These are phyloP conservation scores for Lecanicillium sp. DNA, from an alignment of 2,329 filamentous ascomycete genomes.

Conservation along the genomic window DNA sequence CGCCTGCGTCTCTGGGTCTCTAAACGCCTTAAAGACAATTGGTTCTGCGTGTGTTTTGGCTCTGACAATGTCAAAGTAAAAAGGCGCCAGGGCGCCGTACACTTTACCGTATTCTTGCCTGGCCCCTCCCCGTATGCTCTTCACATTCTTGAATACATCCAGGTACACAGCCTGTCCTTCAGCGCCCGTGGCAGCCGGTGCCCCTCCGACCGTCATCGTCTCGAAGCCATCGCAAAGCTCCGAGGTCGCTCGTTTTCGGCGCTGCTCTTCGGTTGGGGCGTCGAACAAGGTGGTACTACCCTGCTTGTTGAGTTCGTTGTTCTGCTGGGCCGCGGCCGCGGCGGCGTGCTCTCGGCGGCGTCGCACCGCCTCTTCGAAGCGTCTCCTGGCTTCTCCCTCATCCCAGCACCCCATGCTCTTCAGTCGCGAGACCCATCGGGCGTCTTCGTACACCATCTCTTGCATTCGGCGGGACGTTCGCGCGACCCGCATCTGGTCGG, in stretches of 20 bases:
- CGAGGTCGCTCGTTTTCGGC: constrained; percentile 35
- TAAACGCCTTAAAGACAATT: constrained; percentile 78
- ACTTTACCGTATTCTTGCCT: constrained; percentile 86
- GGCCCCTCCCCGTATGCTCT: constrained; percentile 77
- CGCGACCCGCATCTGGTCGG: constrained; percentile 81
- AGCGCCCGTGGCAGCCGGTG: constrained; percentile 37
- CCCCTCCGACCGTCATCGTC: constrained; percentile 54
- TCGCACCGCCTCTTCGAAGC: constrained; percentile 67
- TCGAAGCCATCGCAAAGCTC: constrained; percentile 66
- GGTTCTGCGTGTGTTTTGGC: constrained; percentile 72
- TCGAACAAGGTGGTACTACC: constrained; percentile 62
- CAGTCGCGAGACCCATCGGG: constrained; percentile 83
- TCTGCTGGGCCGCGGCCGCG: constrained; percentile 18
- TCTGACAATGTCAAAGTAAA: constrained; percentile 75
- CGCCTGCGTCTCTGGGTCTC: constrained; percentile 84
- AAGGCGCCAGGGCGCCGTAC: constrained; percentile 80
- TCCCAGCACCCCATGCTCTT: constrained; percentile 90
- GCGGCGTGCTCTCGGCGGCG: constrained; percentile 50
- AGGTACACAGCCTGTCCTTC: constrained; percentile 61
- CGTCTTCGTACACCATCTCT: constrained; percentile 99
- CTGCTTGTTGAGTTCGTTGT: constrained; percentile 21
- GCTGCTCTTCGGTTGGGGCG: constrained; percentile 60
- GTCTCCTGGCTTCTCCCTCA: constrained; percentile 73
- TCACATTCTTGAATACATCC: constrained; percentile 61
- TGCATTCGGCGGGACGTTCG: constrained; percentile 78